phyloP scores from a whole-genome alignment of 1,284 basidiomycete genomes.

The Sphagnurus paluster region DNA sequence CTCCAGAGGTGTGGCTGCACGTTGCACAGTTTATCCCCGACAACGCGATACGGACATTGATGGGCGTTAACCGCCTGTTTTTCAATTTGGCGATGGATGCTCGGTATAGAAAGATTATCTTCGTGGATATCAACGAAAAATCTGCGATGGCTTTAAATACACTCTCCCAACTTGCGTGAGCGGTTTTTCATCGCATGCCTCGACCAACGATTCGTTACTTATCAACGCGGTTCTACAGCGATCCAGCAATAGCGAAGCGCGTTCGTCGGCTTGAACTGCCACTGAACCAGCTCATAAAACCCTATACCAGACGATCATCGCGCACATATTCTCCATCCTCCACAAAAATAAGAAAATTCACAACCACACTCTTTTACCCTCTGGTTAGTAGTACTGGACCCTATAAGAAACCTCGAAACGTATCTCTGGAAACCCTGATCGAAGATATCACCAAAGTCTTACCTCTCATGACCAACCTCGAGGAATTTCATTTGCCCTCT shows the following conservation, averaged over 20 bases:
- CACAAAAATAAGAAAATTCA: not conserved
- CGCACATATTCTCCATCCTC: not conserved
- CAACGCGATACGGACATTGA: conserved; percentile 26
- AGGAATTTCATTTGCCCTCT: conserved; percentile 33
- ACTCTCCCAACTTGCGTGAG: conserved; percentile 34
- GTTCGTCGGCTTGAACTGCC: conserved; percentile 21
- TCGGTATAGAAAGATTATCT: conserved; percentile 34
- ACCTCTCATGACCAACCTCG: conserved; percentile 32
- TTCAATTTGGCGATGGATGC: conserved; percentile 38
- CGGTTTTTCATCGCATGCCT: conserved; percentile 6
- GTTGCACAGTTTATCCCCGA: conserved; percentile 35
- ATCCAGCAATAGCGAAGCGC: conserved; percentile 26
- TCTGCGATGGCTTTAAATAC: conserved; percentile 20
- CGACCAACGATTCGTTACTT: not conserved
- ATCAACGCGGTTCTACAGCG: conserved; percentile 18
- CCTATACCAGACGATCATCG: no score
- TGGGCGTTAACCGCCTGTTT: conserved; percentile 39
- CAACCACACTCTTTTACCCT: no score
- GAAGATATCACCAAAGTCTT: conserved; percentile 29
- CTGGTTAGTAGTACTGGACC: no score
- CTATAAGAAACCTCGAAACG: no score
- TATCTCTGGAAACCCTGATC: conserved; percentile 25
- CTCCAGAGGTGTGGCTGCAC: conserved; percentile 39
- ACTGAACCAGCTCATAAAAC: conserved; percentile 15
- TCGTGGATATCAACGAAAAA: conserved; percentile 24